Base-by-base conservation (phyloP, 305 asterid species). In the Fraxinus platypoda region DNA sequence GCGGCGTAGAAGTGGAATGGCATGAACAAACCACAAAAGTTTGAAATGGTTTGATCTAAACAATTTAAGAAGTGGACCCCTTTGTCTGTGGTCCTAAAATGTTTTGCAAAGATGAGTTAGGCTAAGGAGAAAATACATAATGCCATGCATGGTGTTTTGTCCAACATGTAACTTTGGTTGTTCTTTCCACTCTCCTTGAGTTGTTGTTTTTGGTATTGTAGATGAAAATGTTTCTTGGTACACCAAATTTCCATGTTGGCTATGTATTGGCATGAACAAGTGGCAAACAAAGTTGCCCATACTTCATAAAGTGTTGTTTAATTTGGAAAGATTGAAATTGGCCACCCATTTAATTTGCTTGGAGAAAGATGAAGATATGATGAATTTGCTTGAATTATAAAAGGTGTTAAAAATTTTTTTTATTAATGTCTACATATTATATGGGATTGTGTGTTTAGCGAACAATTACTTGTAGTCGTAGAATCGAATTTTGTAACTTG, bases 11-110 rank as follows among this genome's bases (percentile, higher is more conserved):
- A 49, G 6, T 46, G 57, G 43, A 78, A 74, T 76, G 54, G 64
- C 77, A 68, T 72, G 68, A 81, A 77, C 84, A 82, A 82, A 52
- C 74, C 76, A 8, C 73, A 77, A 35, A 28, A 1, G 26, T 74
- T 80, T 15, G 80, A 64, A 81, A 83, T 83, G 8, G 78, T 77
- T 28, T 57, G 71, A 82, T 73, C 66, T 64, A 82, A 80, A 80
- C 31, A 77, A 70, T 76, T 77, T 15, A 75, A 78, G 31, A 34
- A 79, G 85, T 84, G 83, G 86, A 68, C 72, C 87, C 80, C n/a
- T 75, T 23, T 87, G 86, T 81, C 77, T 83, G 84, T 82, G 90
- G 90, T 78, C 86, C 90, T 77, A 68, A 87, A 74, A 74, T 35
- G 81, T 74, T 66, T 41, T 31, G 85, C 80, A 83, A 76, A 49